Evolutionary conservation across 108 stramenopile genomes (phyloP), one percentile per base, ranked within the genome.

Genomic region (Parmales sp.): DNA sequence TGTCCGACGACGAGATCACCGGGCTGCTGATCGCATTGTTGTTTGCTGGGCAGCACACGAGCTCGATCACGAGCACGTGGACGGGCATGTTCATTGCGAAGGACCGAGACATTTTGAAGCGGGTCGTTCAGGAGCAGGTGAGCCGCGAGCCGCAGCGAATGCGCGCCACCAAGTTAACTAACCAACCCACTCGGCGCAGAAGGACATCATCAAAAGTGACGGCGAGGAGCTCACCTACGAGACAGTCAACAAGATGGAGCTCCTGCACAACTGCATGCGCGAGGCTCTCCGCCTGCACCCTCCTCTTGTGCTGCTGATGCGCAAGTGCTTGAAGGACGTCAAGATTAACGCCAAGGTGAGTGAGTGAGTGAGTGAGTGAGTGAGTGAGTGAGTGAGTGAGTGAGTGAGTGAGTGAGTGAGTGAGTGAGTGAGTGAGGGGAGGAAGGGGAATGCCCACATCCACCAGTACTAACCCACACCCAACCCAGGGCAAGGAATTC

Each of bases 11-110:
- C 70, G 87, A 99, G 81, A 88, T 99, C 28, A 94, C 94, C 7
- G 98, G 98, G 19, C 76, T 99, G 37, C 68, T 99, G 44, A 96
- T 98, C 82, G 98, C 98, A 4, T 70, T 98, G 26, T 82, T 99
- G 67, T 99, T 99, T 78, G 98, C 98, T 13, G 98, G 98, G 46
- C 98, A 99, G 80, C 98, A 99, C 79, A 99, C 98, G 18, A 91
- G 89, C 26, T 93, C 91, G 69, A 95, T 96, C 69, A 95, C 95
- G 22, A 87, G 88, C 65, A 97, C 96, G 11, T 99, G 98, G 98
- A 94, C 95, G 0, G 66, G 83, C 37, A 68, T 98, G 7, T 86
- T 88, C 72, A 84, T 96, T 69, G 67, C 82, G 68, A 80, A 88
- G 77, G 85, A 96, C 68, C 90, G 86, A 18, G 75, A 83, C 45